Base-by-base conservation (phyloP, 768 basidiomycete species). In the Termitomyces sp. region DNA sequence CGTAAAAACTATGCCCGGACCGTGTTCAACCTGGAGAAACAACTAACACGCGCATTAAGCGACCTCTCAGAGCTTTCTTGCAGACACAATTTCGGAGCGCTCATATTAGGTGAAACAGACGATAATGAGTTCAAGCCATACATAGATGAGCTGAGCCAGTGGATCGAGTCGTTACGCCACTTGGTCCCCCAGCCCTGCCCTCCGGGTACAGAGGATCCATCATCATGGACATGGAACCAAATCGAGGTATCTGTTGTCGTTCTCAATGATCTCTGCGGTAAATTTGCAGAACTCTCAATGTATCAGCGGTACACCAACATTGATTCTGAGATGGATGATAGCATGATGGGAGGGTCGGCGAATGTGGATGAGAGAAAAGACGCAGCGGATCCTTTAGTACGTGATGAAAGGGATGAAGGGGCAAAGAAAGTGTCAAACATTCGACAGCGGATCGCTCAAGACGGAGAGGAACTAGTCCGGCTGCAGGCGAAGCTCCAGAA, bases 221-320 rank as follows among this genome's bases (percentile, higher is more conserved):
- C 28, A 1, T 44, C 33, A 30, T 59, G 58, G 61, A 59, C 55
- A 5, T 59, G 58, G 61, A 30, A 30, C 13, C 55, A 62, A 40
- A 43, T 62, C 22, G 22, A 56, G 36, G 43, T 33, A 1, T 56
- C 58, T 3, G 33, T 57, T n/a, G n/a, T 28, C n/a, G 36, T 28
- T 9, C 16, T 62, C 1, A 48, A 54, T 7, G 50, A 53, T 10
- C 40, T 58, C 6, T 38, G 46, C 16, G 51, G 36, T 20, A 49
- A 43, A 14, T 16, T 57, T 12, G 26, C 48, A 10, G 55, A 56
- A 30, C n/a, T 49, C 6, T 30, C 52, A 3, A 51, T 56, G 12
- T 36, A 42, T 30, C 13, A 53, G 7, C 36, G 35, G 16, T 48
- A 53, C 26, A 40, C 38, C 13, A 42, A 53, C 18, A 13, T 52